Percentiles rank a stretch among this genome's conserved stretches.
Evolutionary conservation across 2,329 filamentous ascomycete genomes (phyloP).

Genomic region (Aureobasidium sp.): DNA sequence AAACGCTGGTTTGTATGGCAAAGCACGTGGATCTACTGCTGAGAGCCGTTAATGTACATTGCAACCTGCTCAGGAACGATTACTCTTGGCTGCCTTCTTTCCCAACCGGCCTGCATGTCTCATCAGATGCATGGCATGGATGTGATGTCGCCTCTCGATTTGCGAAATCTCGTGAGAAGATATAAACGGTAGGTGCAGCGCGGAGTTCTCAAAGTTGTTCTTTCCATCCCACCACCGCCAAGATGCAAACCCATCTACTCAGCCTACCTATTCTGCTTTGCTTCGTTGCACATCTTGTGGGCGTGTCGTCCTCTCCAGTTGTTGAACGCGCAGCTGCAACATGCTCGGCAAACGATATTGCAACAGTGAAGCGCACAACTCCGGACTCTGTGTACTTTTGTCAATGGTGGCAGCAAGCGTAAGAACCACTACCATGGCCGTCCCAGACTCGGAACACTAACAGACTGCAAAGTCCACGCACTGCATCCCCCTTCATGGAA

Average conservation of each 20-base stretch:
- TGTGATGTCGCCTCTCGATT: not conserved
- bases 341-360: conserved; percentile 5
- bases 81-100: not conserved
- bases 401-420: conserved; percentile 9
- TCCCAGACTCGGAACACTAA: not conserved
- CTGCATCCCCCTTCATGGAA: not conserved
- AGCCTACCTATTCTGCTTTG: not conserved
- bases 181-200: not conserved
- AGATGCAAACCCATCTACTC: not conserved
- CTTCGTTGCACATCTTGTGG: not conserved
- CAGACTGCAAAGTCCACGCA: not conserved
- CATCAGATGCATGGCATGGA: not conserved
- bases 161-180: not conserved
- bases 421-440: not conserved
- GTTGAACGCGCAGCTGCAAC: not conserved
- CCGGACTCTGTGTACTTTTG: conserved; percentile 1
- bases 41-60: not conserved
- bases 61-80: not conserved
- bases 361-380: conserved; percentile 1
- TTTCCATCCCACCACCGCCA: not conserved
- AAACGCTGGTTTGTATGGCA: not conserved
- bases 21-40: not conserved
- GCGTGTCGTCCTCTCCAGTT: not conserved
- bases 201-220: not conserved
- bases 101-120: not conserved